Percentiles rank a stretch among this genome's conserved stretches.
phyloP scores from a whole-genome alignment of 106 monocot genomes.

The Dioscorea dumetorum region DNA sequence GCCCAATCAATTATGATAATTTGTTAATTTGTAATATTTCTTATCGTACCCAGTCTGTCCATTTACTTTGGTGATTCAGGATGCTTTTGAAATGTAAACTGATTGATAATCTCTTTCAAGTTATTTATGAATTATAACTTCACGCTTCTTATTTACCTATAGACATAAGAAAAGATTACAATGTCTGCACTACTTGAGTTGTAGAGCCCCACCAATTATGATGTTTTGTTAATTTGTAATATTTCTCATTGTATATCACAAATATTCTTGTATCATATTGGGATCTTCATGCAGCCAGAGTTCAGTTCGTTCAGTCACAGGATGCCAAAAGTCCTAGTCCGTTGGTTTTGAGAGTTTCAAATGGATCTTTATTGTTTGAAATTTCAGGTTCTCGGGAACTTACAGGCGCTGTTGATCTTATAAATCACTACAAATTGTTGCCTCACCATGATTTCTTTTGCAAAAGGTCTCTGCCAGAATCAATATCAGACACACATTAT shows the following conservation, averaged over 20 bases:
- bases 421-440: slow-evolving; percentile 80
- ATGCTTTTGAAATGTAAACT: too few relatives aligned
- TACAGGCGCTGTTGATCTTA: slow-evolving; percentile 85
- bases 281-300: background rate
- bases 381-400: slow-evolving; percentile 85
- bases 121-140: too few relatives aligned
- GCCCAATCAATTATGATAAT: background rate
- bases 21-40: background rate
- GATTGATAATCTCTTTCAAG: too few relatives aligned
- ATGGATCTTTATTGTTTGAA: slow-evolving; percentile 8
- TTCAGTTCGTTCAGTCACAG: background rate
- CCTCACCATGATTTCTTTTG: slow-evolving; percentile 93
- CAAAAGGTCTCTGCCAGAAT: slow-evolving; percentile 56
- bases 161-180: too few relatives aligned
- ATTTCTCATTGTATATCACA: background rate
- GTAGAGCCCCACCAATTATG: background rate
- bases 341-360: too few relatives aligned
- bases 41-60: background rate
- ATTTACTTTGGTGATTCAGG: too few relatives aligned
- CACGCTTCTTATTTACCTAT: too few relatives aligned
- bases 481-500: slow-evolving; percentile 94
- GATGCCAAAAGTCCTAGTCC: too few relatives aligned
- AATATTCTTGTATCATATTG: background rate
- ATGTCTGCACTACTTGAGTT: too few relatives aligned
- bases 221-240: background rate